Base-by-base conservation (phyloP, 2,329 filamentous ascomycete species). In the Sporothrix globosa region DNA sequence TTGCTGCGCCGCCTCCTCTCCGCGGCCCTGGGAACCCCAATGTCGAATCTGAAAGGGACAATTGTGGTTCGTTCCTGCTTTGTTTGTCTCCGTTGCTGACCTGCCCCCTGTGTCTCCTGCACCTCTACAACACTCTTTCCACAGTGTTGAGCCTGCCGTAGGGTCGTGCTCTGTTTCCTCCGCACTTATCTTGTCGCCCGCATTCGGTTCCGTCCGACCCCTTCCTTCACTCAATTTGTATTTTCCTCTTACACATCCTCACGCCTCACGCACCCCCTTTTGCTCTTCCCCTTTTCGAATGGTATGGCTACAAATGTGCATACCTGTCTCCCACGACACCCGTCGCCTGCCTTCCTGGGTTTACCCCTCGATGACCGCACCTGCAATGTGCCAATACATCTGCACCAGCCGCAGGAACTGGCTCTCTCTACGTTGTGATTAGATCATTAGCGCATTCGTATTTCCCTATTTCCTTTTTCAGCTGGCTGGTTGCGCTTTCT, bases 111-210 rank as follows among this genome's bases (percentile, higher is more conserved):
- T 34, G 34, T 52, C 53, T 66, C 50, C 61, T 50, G 61, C 44
- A 65, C 21, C 56, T 60, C 9, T 10, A 41, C 56, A 27, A 53
- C n/a, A 4, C 50, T 30, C 50, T 6, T 52, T 54, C 21, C 39
- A 46, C n/a, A 58, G 67, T 60, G 67, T 68, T 53, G 67, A 61
- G 54, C 54, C 54, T 60, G 67, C 67, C 17, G 67, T 53, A 44
- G 19, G 53, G 39, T 69, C 54, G 44, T 68, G 53, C 41, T 50
- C 48, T 52, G 27, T 10, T 44, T n/a, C 48, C 46, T 67, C 48
- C 27, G 30, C 48, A 67, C 46, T 67, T 67, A 53, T 54, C 48
- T 67, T 48, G 19, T 53, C 65, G 50, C 34, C 53, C 41, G 41
- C 53, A 56, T 60, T 52, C 41, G 52, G 27, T 39, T 68, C 67